A percentile compares a stretch with the other conserved stretches of the same genome.
Evolutionary conservation across 2,329 filamentous ascomycete species (phyloP).

Genomic region (Fusarium coicis): DNA sequence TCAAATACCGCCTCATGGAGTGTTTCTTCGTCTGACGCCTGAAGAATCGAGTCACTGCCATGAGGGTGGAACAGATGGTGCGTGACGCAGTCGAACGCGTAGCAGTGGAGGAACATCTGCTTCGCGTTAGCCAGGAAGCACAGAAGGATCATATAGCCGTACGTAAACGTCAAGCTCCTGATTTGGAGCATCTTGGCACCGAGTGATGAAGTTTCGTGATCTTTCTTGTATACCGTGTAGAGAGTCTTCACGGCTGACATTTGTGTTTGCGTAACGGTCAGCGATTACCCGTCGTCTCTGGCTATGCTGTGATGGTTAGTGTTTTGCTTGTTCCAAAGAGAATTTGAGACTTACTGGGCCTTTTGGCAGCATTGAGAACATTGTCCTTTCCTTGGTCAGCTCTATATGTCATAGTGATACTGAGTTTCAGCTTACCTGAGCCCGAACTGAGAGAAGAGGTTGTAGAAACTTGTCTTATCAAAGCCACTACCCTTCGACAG

Average conservation of each 20-base stretch:
- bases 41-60: constrained; percentile 23
- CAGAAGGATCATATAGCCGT: fast-evolving
- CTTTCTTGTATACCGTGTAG: constrained; percentile 19
- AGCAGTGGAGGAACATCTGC: constrained; percentile 26
- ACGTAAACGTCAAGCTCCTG: constrained; percentile 31
- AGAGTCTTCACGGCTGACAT: constrained; percentile 16
- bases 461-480: constrained; percentile 23
- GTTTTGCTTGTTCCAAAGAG: fast-evolving
- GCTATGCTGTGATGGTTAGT: constrained; percentile 21
- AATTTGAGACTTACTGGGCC: neutral
- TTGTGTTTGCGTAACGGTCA: constrained; percentile 34
- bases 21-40: constrained; percentile 10
- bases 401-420: fast-evolving
- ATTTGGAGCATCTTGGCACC: constrained; percentile 1
- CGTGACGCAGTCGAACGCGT: constrained; percentile 31
- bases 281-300: constrained; percentile 23
- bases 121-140: neutral
- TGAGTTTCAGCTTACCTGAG: neutral
- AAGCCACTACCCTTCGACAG: constrained; percentile 28
- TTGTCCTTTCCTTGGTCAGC: neutral
- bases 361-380: constrained; percentile 27
- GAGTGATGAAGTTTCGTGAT: constrained; percentile 21
- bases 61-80: constrained; percentile 30
- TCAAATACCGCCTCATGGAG: constrained; percentile 26
- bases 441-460: constrained; percentile 27